Evolutionary conservation across 1,139 yeast species (phyloP).

Genomic region (Yamadazyma kanchanaburiensis): DNA sequence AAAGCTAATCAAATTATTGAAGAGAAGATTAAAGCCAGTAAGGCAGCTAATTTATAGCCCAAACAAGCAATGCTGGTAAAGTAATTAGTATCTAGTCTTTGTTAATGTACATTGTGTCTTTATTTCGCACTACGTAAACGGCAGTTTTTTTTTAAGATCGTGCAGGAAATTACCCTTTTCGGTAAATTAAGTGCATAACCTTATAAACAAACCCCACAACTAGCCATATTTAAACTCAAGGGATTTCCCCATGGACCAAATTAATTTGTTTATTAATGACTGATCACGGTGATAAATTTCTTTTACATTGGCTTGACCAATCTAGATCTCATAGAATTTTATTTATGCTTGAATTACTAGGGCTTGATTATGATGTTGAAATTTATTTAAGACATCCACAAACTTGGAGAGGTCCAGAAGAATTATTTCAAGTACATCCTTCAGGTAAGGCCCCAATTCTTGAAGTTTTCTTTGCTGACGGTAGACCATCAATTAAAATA

Average conservation of each 20-base stretch:
- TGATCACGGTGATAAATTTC: constrained; percentile 13
- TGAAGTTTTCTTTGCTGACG: constrained; percentile 45
- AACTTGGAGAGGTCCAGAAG: constrained; percentile 43
- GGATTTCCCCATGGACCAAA: too few relatives aligned
- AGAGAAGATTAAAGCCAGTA: constrained; percentile 9
- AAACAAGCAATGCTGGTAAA: neutral
- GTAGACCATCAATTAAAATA: constrained; percentile 28
- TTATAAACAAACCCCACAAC: too few relatives aligned
- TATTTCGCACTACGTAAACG: too few relatives aligned
- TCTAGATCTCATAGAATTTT: constrained; percentile 39
- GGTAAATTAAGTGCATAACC: too few relatives aligned
- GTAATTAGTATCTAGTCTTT: too few relatives aligned
- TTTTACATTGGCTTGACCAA: constrained; percentile 18
- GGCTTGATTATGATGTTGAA: constrained; percentile 49
- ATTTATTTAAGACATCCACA: constrained; percentile 41
- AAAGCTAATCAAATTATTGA: constrained; percentile 19
- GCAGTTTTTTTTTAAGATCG: too few relatives aligned
- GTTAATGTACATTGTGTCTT: too few relatives aligned
- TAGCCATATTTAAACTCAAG: too few relatives aligned
- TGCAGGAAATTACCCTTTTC: too few relatives aligned
- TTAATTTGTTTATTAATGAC: too few relatives aligned
- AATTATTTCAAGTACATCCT: constrained; percentile 51
- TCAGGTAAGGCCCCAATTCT: constrained; percentile 56
- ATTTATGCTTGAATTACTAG: constrained; percentile 38
- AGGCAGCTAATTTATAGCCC: neutral